A percentile compares a stretch with the other conserved stretches of the same genome.
Evolutionary conservation across 2,329 filamentous ascomycete genomes (phyloP).

Genomic region (Tolypocladium amazonense): DNA sequence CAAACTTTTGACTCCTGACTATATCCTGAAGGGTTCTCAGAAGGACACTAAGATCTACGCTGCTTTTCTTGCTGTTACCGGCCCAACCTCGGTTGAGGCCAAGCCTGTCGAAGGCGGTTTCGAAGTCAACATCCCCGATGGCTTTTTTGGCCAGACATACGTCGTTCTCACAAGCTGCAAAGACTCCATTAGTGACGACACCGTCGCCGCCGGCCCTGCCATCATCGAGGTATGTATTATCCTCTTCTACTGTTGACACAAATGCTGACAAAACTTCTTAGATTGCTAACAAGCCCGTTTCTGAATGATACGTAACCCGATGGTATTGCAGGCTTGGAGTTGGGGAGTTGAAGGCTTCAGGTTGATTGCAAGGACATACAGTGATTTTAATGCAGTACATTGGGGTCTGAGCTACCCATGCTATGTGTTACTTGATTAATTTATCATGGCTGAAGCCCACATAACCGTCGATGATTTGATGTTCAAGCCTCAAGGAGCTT

Average conservation of each 20-base stretch:
- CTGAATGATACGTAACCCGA: too few relatives aligned
- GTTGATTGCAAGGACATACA: neutral
- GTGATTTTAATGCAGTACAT: too few relatives aligned
- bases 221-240: conserved; percentile 16
- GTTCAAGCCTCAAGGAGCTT: too few relatives aligned
- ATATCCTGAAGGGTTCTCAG: neutral
- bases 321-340: neutral
- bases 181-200: conserved; percentile 20
- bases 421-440: too few relatives aligned
- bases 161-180: conserved; percentile 22
- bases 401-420: too few relatives aligned
- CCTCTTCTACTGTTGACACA: neutral
- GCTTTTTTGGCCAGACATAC: conserved; percentile 22
- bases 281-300: neutral
- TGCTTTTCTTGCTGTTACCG: neutral
- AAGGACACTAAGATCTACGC: neutral
- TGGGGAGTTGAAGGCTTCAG: neutral
- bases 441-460: too few relatives aligned
- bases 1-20: neutral
- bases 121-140: conserved; percentile 8
- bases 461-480: too few relatives aligned
- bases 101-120: conserved; percentile 3
- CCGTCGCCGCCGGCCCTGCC: conserved; percentile 22
- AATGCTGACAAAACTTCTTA: neutral
- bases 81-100: conserved; percentile 4